These are phyloP conservation scores for Ceratobasidium sp. DNA, from an alignment of 1,284 basidiomycete species.

Conservation along the genomic window DNA sequence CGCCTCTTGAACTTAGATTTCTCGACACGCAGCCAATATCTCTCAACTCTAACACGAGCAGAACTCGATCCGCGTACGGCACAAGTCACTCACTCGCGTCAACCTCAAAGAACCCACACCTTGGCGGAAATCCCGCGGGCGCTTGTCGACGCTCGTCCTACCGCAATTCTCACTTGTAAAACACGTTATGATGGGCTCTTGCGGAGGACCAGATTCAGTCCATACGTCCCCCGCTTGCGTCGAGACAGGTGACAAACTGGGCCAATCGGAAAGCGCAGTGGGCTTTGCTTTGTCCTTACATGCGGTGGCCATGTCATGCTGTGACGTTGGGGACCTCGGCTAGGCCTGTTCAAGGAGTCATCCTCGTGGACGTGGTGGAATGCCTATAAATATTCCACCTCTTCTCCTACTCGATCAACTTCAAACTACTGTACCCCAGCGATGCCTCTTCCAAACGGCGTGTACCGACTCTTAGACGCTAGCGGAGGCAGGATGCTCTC, in stretches of 20 bases:
- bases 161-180: slow-evolving; percentile 7
- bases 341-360: neutral
- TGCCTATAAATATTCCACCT: slow-evolving; percentile 20
- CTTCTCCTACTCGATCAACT: slow-evolving; percentile 5
- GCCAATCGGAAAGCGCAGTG: neutral
- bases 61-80: neutral
- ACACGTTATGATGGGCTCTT: slow-evolving; percentile 10
- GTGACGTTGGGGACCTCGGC: neutral
- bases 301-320: neutral
- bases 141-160: neutral
- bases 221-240: neutral
- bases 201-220: neutral
- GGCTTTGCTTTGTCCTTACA: neutral
- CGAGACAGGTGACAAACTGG: neutral
- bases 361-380: neutral
- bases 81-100: slow-evolving; percentile 12
- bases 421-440: neutral
- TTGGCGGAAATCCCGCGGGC: slow-evolving; percentile 3
- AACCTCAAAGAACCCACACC: neutral
- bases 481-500: slow-evolving; percentile 3
- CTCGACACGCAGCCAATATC: neutral
- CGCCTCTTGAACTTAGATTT: too few species aligned
- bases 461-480: neutral
- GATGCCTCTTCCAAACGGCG: slow-evolving; percentile 19
- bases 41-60: neutral